Conservation (phyloP, 1,284 basidiomycete genomes). For the Rhodotorula sp. region DNA sequence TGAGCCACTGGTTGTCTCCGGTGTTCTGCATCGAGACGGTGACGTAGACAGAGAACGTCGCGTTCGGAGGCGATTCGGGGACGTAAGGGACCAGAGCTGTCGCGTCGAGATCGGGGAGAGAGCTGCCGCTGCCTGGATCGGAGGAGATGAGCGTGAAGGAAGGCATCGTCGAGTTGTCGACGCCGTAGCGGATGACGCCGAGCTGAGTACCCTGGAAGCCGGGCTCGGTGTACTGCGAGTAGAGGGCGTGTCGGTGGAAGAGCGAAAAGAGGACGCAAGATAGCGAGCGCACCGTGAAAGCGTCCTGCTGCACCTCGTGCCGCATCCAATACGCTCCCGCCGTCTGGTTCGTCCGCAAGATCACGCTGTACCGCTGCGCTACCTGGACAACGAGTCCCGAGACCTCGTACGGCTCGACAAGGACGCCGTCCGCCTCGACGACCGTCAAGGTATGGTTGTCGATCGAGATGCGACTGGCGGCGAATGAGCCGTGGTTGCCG, state of each 20-base stretch:
- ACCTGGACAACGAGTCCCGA: conserved; percentile 51
- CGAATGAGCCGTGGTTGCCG: conserved; percentile 47
- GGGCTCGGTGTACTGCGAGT: conserved; percentile 44
- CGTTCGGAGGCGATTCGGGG: conserved; percentile 20
- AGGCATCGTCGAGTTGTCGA: conserved; percentile 13
- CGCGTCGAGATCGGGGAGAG: not conserved
- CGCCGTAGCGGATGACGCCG: conserved; percentile 48
- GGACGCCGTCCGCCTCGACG: conserved; percentile 55
- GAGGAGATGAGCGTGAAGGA: conserved; percentile 1
- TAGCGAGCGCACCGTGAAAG: conserved; percentile 40
- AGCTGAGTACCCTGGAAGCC: conserved; percentile 49
- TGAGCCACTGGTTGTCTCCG: conserved; percentile 46
- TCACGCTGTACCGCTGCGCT: conserved; percentile 55
- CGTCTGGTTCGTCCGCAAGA: conserved; percentile 51
- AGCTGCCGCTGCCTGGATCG: not conserved
- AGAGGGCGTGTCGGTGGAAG: no score
- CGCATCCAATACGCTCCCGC: conserved; percentile 53
- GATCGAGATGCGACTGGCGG: conserved; percentile 53
- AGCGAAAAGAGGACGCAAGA: no score
- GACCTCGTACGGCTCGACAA: conserved; percentile 50
- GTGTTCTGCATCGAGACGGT: conserved; percentile 51
- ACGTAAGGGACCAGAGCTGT: not conserved
- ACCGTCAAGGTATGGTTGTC: conserved; percentile 55
- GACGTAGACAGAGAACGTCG: conserved; percentile 37
- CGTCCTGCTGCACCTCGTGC: conserved; percentile 48